phyloP scores from a whole-genome alignment of 2,329 filamentous ascomycete genomes.

The Claviceps paspali region DNA sequence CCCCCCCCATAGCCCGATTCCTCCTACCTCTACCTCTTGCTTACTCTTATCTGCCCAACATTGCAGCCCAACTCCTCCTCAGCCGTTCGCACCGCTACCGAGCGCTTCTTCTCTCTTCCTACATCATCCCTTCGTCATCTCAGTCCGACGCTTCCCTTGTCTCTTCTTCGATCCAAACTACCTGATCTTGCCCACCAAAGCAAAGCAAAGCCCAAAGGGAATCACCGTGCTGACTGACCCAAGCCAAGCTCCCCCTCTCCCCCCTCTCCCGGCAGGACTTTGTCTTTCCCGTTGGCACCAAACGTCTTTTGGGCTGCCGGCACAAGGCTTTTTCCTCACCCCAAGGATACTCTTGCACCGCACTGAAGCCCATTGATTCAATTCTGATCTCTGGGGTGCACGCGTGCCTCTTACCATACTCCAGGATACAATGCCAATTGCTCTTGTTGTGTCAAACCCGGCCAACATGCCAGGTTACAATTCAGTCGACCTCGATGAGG shows the following conservation, averaged over 20 bases:
- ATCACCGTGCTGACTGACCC: neutral
- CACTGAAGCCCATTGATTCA: slow-evolving; percentile 3
- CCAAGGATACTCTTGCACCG: too few species aligned
- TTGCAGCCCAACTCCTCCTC: slow-evolving; percentile 12
- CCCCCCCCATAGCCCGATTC: slow-evolving; percentile 28
- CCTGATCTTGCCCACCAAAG: slow-evolving; percentile 9
- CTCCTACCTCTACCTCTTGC: slow-evolving; percentile 14
- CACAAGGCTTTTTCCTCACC: neutral
- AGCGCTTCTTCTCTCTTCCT: slow-evolving; percentile 6
- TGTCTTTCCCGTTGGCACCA: slow-evolving; percentile 15
- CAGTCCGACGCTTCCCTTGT: slow-evolving; percentile 9
- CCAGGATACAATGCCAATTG: slow-evolving; percentile 27
- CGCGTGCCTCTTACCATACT: slow-evolving; percentile 2
- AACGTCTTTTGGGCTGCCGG: too few species aligned
- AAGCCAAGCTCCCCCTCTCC: too few species aligned
- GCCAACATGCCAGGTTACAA: slow-evolving; percentile 38
- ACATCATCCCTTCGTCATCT: slow-evolving; percentile 3
- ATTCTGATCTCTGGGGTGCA: slow-evolving; percentile 4
- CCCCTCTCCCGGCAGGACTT: slow-evolving; percentile 11
- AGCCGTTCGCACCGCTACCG: slow-evolving; percentile 9
- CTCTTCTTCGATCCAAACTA: slow-evolving; percentile 10
- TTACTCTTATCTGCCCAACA: slow-evolving; percentile 21
- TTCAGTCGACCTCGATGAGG: slow-evolving; percentile 40
- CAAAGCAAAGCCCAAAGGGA: slow-evolving; percentile 7
- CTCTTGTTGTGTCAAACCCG: slow-evolving; percentile 31